phyloP scores from a whole-genome alignment of 257 asterid genomes.

The Plantago elongata region DNA sequence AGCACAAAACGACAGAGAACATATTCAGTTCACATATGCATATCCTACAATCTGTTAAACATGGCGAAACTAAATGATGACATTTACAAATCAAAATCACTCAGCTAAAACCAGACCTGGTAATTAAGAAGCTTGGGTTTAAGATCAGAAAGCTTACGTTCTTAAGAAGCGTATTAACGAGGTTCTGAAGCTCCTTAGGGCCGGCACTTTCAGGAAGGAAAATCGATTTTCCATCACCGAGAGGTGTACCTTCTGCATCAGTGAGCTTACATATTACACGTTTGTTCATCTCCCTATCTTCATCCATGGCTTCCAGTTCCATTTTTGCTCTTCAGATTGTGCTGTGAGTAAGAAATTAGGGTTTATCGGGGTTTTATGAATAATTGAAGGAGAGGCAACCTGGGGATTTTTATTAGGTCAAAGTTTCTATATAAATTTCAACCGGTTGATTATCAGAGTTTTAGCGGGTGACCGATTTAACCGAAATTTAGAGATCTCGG shows the following conservation, averaged over 20 bases:
- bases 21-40: not conserved
- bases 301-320: conserved; percentile 46
- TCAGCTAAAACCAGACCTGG: not conserved
- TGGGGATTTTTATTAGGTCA: no score
- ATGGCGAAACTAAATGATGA: not conserved
- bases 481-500: no score
- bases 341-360: not conserved
- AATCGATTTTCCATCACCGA: conserved; percentile 46
- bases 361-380: conserved; percentile 1
- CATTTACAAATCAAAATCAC: not conserved
- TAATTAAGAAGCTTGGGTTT: not conserved
- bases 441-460: no score
- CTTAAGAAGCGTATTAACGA: conserved; percentile 65
- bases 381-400: no score
- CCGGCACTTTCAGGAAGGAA: conserved; percentile 75
- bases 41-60: not conserved
- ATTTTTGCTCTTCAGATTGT: conserved; percentile 15
- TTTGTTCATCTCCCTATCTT: conserved; percentile 42
- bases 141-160: conserved; percentile 39
- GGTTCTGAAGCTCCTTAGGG: conserved; percentile 79
- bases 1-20: not conserved
- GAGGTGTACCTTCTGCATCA: conserved; percentile 60
- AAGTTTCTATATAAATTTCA: no score
- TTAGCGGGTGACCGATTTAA: no score
- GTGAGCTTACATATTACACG: conserved; percentile 68